Conservation (phyloP, 2,329 filamentous ascomycete species). For the Rhynchosporium agropyri region DNA sequence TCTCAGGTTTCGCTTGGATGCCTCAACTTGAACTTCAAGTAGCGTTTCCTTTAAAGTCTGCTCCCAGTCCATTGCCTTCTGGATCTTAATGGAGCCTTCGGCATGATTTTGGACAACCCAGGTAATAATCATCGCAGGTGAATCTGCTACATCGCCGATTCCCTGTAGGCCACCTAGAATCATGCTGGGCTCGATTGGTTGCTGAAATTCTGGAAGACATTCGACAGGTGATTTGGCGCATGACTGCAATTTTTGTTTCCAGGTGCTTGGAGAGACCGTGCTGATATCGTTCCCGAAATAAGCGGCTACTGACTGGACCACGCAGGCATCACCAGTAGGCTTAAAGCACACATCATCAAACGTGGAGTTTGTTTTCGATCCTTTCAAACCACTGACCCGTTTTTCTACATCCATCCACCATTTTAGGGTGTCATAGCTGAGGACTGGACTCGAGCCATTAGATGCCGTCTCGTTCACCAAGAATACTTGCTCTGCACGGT, state of each 20-base stretch:
- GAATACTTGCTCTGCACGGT: slow-evolving; percentile 90
- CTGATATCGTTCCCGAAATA: slow-evolving; percentile 76
- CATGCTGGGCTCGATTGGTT: slow-evolving; percentile 83
- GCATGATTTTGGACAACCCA: slow-evolving; percentile 92
- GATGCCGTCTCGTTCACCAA: slow-evolving; percentile 81
- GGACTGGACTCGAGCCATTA: slow-evolving; percentile 69
- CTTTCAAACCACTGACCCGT: slow-evolving; percentile 72
- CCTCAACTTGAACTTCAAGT: slow-evolving; percentile 79
- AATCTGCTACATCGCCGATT: slow-evolving; percentile 67
- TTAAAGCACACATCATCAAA: slow-evolving; percentile 92
- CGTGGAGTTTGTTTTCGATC: slow-evolving; percentile 65
- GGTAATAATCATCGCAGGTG: slow-evolving; percentile 81
- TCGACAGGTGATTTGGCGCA: slow-evolving; percentile 81
- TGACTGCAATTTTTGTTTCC: slow-evolving; percentile 70
- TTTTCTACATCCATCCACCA: slow-evolving; percentile 96
- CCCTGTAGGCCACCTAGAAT: slow-evolving; percentile 80
- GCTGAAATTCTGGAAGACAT: slow-evolving; percentile 86
- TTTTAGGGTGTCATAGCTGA: slow-evolving; percentile 82
- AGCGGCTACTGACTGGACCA: slow-evolving; percentile 87
- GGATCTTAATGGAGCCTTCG: slow-evolving; percentile 71
- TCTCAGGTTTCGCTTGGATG: slow-evolving; percentile 73
- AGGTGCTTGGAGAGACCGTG: slow-evolving; percentile 64
- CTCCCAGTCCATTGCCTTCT: slow-evolving; percentile 87
- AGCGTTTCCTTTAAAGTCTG: slow-evolving; percentile 73
- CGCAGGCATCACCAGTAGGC: slow-evolving; percentile 84